Percentiles rank a stretch among this genome's conserved stretches.
Conservation (phyloP, 371 early-diverging fungal species). For the Dichotomocladium elegans region DNA sequence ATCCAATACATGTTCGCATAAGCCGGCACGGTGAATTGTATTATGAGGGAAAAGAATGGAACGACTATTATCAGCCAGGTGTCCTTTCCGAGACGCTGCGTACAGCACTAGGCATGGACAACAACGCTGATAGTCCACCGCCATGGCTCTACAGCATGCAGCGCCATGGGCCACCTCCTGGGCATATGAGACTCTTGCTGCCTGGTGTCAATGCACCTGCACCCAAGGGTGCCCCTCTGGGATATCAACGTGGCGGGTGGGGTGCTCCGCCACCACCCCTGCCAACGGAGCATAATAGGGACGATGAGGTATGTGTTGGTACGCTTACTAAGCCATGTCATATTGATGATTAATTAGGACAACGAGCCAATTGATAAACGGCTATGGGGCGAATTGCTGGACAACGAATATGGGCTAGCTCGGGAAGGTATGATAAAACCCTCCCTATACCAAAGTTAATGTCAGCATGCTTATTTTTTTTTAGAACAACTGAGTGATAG, state of each 20-base stretch:
- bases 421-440: background rate
- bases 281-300: constrained; percentile 14
- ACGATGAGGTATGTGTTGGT: constrained; percentile 24
- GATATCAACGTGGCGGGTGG: constrained; percentile 92
- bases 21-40: constrained; percentile 68
- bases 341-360: background rate
- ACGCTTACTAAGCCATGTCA: background rate
- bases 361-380: constrained; percentile 39
- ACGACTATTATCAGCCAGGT: constrained; percentile 47
- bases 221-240: constrained; percentile 90
- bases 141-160: constrained; percentile 98
- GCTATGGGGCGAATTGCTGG: constrained; percentile 73
- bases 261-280: constrained; percentile 71
- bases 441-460: background rate
- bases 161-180: constrained; percentile 90
- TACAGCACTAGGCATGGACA: constrained; percentile 76
- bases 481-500: background rate
- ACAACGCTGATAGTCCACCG: constrained; percentile 71
- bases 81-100: constrained; percentile 71
- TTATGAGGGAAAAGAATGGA: constrained; percentile 4
- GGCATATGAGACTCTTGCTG: constrained; percentile 79
- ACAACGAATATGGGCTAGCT: constrained; percentile 3
- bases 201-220: constrained; percentile 94
- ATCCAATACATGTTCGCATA: constrained; percentile 76
- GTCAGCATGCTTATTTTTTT: background rate